Base-by-base conservation (phyloP, 805 yeast species). In the Gaillardinia entomophila region DNA sequence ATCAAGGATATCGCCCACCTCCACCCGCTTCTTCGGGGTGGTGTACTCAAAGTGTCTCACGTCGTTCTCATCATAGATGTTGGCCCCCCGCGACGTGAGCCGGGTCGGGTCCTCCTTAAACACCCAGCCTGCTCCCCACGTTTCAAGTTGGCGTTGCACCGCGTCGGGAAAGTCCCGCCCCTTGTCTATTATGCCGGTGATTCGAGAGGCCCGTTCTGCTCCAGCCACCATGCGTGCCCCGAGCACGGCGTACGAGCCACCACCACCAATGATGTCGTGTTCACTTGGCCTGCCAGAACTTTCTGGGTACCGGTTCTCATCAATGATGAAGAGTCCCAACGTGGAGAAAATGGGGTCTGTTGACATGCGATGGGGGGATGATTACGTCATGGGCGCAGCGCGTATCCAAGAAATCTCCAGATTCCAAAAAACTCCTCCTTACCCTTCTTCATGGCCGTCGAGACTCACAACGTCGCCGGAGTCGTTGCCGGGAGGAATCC, bases 261-360 rank as follows among this genome's bases (percentile, higher is more conserved):
- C 97, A 2, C 97, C 97, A 1, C 97, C 97, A 29, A 85, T 66
- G 6, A 89, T 67, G 50, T 84, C 54, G 40, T 46, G 52, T 42
- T 62, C 65, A 16, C 60, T 45, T 26, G 36, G 41, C 42, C 66
- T 34, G 36, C 60, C 31, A 40, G 58, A 41, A 33, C 55, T 43
- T 31, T 55, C 51, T 0, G 75, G 69, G 46, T 75, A 78, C 35
- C 75, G 78, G 43, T 88, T 85, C 42, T 86, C 95, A 55, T 89
- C 97, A 12, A 89, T 71, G 47, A 90, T 87, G 58, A 87, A 82
- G 86, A 89, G 81, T 28, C 96, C 97, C 64, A 84, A 64, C 1
- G 94, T 72, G 14, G 82, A 68, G 48, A 85, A 72, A n/a, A 45
- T 28, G 3, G n/a, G 49, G 47, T n/a, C n/a, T n/a, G n/a, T n/a